These are phyloP conservation scores for Metarhizium rileyi DNA, from an alignment of 2,329 filamentous ascomycete species.

Conservation along the genomic window DNA sequence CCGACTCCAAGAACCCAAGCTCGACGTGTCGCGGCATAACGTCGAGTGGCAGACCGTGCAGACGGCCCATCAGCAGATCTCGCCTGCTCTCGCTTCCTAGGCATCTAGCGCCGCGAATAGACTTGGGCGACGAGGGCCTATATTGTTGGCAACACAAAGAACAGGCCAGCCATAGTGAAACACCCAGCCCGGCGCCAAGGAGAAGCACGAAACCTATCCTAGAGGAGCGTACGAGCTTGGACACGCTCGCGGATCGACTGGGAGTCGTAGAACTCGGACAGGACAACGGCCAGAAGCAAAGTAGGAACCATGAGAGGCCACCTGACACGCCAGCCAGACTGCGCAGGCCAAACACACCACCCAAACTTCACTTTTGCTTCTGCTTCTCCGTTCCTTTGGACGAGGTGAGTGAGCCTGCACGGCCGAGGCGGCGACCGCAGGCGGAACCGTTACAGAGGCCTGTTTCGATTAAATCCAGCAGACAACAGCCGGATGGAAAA, in stretches of 20 bases:
- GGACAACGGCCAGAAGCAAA: conserved; percentile 14
- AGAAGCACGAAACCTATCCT: conserved; percentile 41
- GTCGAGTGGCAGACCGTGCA: conserved; percentile 70
- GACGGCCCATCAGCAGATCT: conserved; percentile 46
- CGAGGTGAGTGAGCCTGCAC: conserved; percentile 27
- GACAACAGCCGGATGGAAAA: neutral
- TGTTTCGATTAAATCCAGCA: conserved; percentile 9
- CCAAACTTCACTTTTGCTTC: conserved; percentile 35
- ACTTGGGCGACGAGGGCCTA: conserved; percentile 48
- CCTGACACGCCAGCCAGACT: conserved; percentile 13
- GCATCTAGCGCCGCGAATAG: conserved; percentile 24
- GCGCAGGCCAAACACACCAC: conserved; percentile 18
- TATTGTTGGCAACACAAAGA: conserved; percentile 97
- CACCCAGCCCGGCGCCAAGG: conserved; percentile 35
- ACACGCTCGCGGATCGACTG: conserved; percentile 73
- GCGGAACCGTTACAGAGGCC: conserved; percentile 35
- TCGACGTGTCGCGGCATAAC: conserved; percentile 87
- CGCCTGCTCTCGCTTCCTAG: conserved; percentile 19
- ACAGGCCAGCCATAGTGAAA: conserved; percentile 51
- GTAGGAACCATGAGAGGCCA: conserved; percentile 1
- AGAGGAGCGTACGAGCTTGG: conserved; percentile 65
- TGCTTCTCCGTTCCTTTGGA: conserved; percentile 42
- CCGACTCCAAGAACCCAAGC: conserved; percentile 74
- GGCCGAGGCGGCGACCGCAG: conserved; percentile 28
- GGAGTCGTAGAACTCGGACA: conserved; percentile 60